phyloP scores from a whole-genome alignment of 192 early-diverging fungal species.

The Umbelopsis vinacea region DNA sequence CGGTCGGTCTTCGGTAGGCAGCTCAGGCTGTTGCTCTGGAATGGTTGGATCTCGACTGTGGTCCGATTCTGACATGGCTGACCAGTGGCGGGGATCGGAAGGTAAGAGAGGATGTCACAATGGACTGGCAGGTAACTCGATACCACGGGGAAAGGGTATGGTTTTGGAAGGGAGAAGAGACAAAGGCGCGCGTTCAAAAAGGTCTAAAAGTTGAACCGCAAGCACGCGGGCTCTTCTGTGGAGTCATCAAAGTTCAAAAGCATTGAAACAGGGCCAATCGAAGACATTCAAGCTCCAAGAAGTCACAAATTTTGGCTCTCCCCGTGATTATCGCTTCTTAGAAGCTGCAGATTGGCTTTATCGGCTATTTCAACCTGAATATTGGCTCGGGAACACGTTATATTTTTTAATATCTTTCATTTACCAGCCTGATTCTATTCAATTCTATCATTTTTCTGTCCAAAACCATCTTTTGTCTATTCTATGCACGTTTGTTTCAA shows the following conservation, averaged over 20 bases:
- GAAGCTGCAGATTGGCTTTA: no score
- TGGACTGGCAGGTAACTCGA: conserved; percentile 25
- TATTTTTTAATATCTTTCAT: no score
- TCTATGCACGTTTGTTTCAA: no score
- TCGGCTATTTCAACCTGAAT: no score
- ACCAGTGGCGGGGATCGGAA: neutral
- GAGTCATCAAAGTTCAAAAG: conserved; percentile 24
- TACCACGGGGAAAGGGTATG: conserved; percentile 19
- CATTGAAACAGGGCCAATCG: conserved; percentile 24
- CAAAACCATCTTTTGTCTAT: no score
- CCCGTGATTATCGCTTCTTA: conserved; percentile 2
- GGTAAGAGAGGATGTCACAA: conserved; percentile 10
- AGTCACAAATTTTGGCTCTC: conserved; percentile 22
- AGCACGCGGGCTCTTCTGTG: conserved; percentile 25
- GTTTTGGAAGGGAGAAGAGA: neutral
- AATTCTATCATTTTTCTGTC: no score
- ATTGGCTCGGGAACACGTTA: no score
- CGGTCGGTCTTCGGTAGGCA: conserved; percentile 7
- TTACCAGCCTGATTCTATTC: no score
- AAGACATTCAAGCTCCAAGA: conserved; percentile 15
- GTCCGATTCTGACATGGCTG: conserved; percentile 17
- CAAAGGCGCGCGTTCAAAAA: conserved; percentile 17
- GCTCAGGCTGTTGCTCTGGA: neutral
- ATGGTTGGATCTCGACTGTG: conserved; percentile 19
- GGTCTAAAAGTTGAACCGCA: conserved; percentile 22